Evolutionary conservation across 805 yeast species (phyloP).

Genomic region (Peterozyma toletana): DNA sequence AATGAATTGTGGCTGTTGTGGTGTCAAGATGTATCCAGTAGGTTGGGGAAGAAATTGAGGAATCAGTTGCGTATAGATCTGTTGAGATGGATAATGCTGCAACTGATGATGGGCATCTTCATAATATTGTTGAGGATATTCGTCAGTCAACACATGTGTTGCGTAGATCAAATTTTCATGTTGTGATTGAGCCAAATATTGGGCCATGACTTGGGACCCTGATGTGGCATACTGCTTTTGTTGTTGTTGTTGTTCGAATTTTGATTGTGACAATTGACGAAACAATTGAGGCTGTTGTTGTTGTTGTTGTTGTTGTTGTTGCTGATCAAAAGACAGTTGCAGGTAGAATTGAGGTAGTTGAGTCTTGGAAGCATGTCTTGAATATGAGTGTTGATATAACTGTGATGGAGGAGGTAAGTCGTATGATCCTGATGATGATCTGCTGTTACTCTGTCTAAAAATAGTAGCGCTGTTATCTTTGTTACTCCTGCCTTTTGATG

Average conservation of each 20-base stretch:
- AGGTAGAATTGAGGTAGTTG: constrained; percentile 4
- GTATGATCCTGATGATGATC: constrained; percentile 7
- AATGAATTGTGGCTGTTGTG: no score
- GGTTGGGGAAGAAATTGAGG: no score
- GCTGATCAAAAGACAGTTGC: not conserved
- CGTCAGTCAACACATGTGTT: constrained; percentile 10
- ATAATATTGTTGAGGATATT: not conserved
- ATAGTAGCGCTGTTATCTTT: not conserved
- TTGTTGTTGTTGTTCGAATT: constrained; percentile 6
- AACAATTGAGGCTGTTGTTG: not conserved
- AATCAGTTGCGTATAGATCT: no score
- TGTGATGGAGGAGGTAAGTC: constrained; percentile 1
- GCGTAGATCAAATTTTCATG: constrained; percentile 49
- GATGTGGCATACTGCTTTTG: constrained; percentile 23
- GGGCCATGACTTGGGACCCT: constrained; percentile 75
- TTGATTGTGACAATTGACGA: not conserved
- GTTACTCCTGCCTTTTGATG: constrained; percentile 1
- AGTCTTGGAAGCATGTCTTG: constrained; percentile 7
- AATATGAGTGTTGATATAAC: not conserved
- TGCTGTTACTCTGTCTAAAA: constrained; percentile 4
- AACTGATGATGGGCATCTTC: not conserved
- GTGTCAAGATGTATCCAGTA: no score
- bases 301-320: constrained; percentile 1
- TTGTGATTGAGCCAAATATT: constrained; percentile 66
- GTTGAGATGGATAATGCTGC: no score